Evolutionary conservation across 2,329 filamentous ascomycete genomes (phyloP).

Genomic region (Alternaria sp.): DNA sequence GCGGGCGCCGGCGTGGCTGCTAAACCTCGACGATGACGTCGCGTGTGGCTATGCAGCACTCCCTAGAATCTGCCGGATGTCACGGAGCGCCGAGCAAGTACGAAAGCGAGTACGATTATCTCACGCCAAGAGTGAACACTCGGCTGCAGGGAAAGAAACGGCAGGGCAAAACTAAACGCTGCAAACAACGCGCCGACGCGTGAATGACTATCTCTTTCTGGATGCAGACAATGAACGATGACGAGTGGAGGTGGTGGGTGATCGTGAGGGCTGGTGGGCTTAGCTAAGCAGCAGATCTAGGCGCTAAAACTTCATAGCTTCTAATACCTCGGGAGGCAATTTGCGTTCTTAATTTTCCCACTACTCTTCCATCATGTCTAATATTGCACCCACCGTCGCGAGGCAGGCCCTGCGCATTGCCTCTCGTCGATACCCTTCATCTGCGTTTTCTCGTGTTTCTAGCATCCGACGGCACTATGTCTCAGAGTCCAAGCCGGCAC

Average conservation of each 20-base stretch:
- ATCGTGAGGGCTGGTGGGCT: background rate
- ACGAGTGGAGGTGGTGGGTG: background rate
- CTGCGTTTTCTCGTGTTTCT: slow-evolving; percentile 52
- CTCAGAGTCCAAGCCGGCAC: slow-evolving; percentile 79
- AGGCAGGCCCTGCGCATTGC: slow-evolving; percentile 75
- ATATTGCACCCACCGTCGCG: slow-evolving; percentile 69
- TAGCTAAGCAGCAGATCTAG: background rate
- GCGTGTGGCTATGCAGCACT: slow-evolving; percentile 17
- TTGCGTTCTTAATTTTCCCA: slow-evolving; percentile 10
- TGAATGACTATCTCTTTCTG: slow-evolving; percentile 2
- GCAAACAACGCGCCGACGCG: background rate
- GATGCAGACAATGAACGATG: slow-evolving; percentile 11
- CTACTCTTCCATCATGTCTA: slow-evolving; percentile 52
- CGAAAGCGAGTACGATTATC: slow-evolving; percentile 2
- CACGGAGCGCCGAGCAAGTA: slow-evolving; percentile 15
- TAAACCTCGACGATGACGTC: slow-evolving; percentile 16
- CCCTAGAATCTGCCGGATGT: slow-evolving; percentile 11
- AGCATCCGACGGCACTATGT: slow-evolving; percentile 75
- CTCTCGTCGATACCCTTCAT: slow-evolving; percentile 58
- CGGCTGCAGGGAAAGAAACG: background rate
- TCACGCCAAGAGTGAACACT: background rate
- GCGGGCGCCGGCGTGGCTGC: slow-evolving; percentile 38
- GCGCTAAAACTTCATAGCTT: slow-evolving; percentile 8
- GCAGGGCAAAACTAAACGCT: background rate
- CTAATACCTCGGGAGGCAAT: slow-evolving; percentile 12